Evolutionary conservation across 2,329 filamentous ascomycete species (phyloP).

Genomic region (Anisogramma anomala): DNA sequence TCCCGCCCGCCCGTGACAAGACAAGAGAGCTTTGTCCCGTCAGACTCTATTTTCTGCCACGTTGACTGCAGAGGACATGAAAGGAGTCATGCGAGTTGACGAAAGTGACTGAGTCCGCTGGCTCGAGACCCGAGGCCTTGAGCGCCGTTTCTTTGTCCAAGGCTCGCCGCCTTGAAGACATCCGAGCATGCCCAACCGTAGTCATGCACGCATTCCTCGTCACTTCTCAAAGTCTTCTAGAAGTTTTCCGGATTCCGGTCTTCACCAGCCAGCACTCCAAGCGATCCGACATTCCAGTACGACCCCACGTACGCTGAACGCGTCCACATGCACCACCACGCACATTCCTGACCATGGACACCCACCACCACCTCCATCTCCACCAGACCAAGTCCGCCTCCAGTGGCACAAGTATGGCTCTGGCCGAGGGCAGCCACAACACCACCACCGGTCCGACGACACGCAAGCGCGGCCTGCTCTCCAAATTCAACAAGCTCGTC

Average conservation of each 20-base stretch:
- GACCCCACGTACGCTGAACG: neutral
- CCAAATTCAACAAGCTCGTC: slow-evolving; percentile 7
- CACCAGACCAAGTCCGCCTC: neutral
- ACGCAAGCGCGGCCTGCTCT: slow-evolving; percentile 4
- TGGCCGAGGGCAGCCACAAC: neutral
- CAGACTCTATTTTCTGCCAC: neutral
- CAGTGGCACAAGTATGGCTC: neutral
- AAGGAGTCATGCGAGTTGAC: neutral
- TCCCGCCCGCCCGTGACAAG: neutral
- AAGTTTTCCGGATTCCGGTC: too few relatives aligned
- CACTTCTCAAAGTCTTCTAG: too few relatives aligned
- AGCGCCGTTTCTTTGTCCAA: neutral
- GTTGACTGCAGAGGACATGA: neutral
- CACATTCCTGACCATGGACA: neutral
- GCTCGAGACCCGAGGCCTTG: too few relatives aligned
- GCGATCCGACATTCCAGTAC: neutral
- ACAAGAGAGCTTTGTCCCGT: neutral
- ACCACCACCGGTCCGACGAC: neutral
- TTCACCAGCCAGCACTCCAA: too few relatives aligned
- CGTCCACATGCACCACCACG: neutral
- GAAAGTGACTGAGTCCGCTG: neutral
- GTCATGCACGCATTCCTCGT: too few relatives aligned
- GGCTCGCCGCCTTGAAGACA: neutral
- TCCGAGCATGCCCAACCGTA: neutral
- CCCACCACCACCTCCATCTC: slow-evolving; percentile 3